phyloP scores from a whole-genome alignment of 2,329 filamentous ascomycete genomes.

The Verticillium longisporum region DNA sequence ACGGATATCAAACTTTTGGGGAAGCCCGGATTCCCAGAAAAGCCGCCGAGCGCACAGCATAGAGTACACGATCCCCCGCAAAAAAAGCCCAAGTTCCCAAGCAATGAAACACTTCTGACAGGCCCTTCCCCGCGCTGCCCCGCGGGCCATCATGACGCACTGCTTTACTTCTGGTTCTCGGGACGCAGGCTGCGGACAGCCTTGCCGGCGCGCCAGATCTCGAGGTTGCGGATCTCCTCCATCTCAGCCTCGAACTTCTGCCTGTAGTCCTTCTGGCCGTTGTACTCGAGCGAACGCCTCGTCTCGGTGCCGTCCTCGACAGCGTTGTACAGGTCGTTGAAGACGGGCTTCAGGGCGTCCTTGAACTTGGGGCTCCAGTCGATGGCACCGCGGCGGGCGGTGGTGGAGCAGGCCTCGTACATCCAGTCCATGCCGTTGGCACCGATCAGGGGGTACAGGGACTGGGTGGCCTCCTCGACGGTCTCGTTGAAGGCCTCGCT shows the following conservation, averaged over 20 bases:
- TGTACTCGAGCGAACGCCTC: conserved; percentile 93
- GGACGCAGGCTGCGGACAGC: conserved; percentile 83
- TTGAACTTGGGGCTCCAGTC: conserved; percentile 98
- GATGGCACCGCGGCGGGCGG: conserved; percentile 94
- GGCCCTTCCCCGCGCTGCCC: background rate
- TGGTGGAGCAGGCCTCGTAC: conserved; percentile 99
- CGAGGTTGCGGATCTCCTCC: conserved; percentile 93
- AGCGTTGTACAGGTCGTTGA: conserved; percentile 93
- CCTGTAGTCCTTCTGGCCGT: conserved; percentile 91
- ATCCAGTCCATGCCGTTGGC: conserved; percentile 99
- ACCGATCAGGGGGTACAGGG: conserved; percentile 94
- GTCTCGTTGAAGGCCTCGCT: conserved; percentile 99
- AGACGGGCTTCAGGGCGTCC: conserved; percentile 96
- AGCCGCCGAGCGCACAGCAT: conserved; percentile 22
- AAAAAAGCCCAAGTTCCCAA: background rate
- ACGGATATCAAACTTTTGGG: conserved; percentile 15
- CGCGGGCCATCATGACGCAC: background rate
- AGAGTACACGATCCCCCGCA: conserved; percentile 23
- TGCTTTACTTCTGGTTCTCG: conserved; percentile 71
- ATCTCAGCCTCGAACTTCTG: conserved; percentile 97
- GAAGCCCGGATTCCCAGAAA: conserved; percentile 9
- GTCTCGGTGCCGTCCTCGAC: conserved; percentile 92
- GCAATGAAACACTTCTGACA: conserved; percentile 4
- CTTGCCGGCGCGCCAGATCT: conserved; percentile 99
- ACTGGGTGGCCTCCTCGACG: conserved; percentile 98